Evolutionary conservation across 2,329 filamentous ascomycete genomes (phyloP).

Genomic region (Bipolaris cookei): DNA sequence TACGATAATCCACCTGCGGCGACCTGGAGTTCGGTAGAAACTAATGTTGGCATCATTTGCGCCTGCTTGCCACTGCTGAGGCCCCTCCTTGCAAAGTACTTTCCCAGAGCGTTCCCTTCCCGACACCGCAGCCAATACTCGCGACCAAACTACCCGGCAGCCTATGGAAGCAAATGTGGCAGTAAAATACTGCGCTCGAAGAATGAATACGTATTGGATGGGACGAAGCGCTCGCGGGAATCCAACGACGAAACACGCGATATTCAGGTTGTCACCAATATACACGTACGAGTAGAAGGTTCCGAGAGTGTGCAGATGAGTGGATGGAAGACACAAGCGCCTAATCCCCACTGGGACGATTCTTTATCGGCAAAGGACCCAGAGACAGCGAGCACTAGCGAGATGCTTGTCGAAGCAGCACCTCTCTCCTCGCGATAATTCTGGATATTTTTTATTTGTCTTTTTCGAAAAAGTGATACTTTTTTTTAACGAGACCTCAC

Average conservation of each 20-base stretch:
- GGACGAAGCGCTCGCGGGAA: slow-evolving; percentile 4
- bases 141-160: slow-evolving; percentile 14
- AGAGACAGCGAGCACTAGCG: slow-evolving; percentile 5
- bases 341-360: slow-evolving; percentile 7
- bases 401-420: slow-evolving; percentile 5
- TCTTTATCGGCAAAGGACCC: slow-evolving; percentile 1
- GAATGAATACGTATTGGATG: slow-evolving; percentile 15
- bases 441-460: neutral
- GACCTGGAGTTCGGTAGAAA: slow-evolving; percentile 40
- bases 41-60: slow-evolving; percentile 44
- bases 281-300: slow-evolving; percentile 29
- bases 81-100: slow-evolving; percentile 32
- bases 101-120: slow-evolving; percentile 33
- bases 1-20: slow-evolving; percentile 45
- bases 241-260: slow-evolving; percentile 16
- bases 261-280: slow-evolving; percentile 36
- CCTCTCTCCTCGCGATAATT: neutral
- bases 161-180: slow-evolving; percentile 20
- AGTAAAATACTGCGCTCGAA: slow-evolving; percentile 10
- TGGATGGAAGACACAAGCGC: slow-evolving; percentile 17
- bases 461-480: neutral
- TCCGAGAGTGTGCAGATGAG: slow-evolving; percentile 7
- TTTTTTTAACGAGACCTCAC: slow-evolving; percentile 7
- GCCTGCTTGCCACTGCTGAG: slow-evolving; percentile 42
- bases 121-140: slow-evolving; percentile 19